These are phyloP conservation scores for Mesembryanthemum crystallinum DNA, from an alignment of 148 eudicot genomes.

Conservation along the genomic window DNA sequence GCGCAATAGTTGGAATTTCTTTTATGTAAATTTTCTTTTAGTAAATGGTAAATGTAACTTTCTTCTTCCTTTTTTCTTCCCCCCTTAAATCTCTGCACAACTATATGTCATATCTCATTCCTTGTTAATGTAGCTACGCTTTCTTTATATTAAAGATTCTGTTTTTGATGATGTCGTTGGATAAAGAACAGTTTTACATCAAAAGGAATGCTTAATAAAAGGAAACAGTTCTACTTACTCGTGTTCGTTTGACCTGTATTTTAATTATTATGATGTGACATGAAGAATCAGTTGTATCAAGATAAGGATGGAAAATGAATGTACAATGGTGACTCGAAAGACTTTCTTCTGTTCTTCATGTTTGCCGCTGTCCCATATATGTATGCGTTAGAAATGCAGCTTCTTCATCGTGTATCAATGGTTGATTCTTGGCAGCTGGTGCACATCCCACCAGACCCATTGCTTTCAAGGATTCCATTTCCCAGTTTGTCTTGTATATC, in stretches of 20 bases:
- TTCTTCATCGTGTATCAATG: constrained; percentile 41
- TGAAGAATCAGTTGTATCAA: not conserved
- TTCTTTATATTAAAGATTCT: not conserved
- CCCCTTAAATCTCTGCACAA: not conserved
- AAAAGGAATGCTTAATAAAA: not conserved
- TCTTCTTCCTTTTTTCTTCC: too few species aligned
- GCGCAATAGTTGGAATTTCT: not conserved
- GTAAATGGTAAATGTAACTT: not conserved
- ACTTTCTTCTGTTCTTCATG: not conserved
- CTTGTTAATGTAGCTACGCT: not conserved
- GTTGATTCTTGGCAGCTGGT: constrained; percentile 30
- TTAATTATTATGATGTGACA: not conserved
- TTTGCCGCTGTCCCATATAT: constrained; percentile 9
- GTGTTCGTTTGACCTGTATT: not conserved
- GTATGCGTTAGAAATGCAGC: constrained; percentile 23
- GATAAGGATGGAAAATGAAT: not conserved
- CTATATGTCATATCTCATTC: not conserved
- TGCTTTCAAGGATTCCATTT: constrained; percentile 63
- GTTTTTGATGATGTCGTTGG: not conserved
- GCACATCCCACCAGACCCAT: constrained; percentile 60
- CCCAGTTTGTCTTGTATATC: constrained; percentile 67
- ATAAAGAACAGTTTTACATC: not conserved
- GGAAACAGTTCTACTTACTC: not conserved
- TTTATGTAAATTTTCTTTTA: not conserved
- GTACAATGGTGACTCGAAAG: not conserved